Evolutionary conservation across 73 alveolate species (phyloP).

Genomic region (Paramecium sexaurelia): DNA sequence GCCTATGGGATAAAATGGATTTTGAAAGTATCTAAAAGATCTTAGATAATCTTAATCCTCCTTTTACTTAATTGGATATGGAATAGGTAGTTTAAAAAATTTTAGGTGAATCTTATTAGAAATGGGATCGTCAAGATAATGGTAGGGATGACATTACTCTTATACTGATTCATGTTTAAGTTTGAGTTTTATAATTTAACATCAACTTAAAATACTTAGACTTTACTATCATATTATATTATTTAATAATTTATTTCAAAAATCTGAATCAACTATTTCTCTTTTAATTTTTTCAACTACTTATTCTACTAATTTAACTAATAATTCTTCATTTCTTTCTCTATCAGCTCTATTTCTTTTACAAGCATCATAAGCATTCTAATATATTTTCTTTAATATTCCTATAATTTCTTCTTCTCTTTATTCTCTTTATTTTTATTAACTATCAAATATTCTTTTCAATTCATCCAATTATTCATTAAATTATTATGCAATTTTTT

Average conservation of each 20-base stretch:
- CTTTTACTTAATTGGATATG: not conserved
- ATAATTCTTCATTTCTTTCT: constrained; percentile 70
- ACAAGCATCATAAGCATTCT: constrained; percentile 56
- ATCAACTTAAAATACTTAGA: not conserved
- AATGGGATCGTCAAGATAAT: not conserved
- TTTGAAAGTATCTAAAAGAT: not conserved
- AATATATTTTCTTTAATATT: constrained; percentile 52
- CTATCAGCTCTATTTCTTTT: constrained; percentile 63
- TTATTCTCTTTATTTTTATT: constrained; percentile 63
- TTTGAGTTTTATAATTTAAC: not conserved
- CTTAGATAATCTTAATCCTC: not conserved
- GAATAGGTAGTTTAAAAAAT: not conserved
- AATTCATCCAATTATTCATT: constrained; percentile 60
- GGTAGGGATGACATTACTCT: constrained; percentile 40
- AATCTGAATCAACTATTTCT: constrained; percentile 65
- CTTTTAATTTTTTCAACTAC: constrained; percentile 68
- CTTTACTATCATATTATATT: not conserved
- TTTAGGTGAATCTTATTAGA: not conserved
- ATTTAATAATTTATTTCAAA: not conserved
- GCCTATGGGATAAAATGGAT: constrained; percentile 70
- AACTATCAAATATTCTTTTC: constrained; percentile 61
- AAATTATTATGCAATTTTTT: constrained; percentile 60
- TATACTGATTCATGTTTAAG: not conserved
- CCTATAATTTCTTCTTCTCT: constrained; percentile 66
- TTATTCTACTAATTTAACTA: constrained; percentile 68